A percentile compares a stretch with the other conserved stretches of the same genome.
Conservation (phyloP, 306 rosid genomes). For the Senna siamea region DNA sequence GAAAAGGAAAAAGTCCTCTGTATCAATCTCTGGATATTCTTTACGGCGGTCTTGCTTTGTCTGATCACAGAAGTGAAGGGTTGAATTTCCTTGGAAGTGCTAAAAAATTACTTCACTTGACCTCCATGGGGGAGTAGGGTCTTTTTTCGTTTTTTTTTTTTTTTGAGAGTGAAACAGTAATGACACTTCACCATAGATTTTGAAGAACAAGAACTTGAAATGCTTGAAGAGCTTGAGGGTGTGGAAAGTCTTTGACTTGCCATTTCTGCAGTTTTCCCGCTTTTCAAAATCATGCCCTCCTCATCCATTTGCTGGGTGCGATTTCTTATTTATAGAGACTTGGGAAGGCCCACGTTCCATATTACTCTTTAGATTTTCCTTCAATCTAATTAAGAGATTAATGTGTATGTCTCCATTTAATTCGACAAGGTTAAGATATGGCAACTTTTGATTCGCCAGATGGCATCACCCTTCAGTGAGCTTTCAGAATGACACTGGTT, state of each 20-base stretch:
- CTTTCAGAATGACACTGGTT: neutral
- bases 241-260: neutral
- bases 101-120: neutral
- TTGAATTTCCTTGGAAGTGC: neutral
- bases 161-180: neutral
- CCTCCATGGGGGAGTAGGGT: neutral
- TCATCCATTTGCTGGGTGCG: neutral
- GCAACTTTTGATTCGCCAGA: neutral
- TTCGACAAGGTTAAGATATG: neutral
- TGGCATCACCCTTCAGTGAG: neutral
- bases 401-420: neutral
- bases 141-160: too few relatives aligned
- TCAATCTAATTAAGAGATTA: neutral
- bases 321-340: neutral
- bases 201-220: neutral
- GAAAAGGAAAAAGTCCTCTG: neutral
- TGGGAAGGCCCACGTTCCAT: neutral
- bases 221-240: neutral
- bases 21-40: neutral
- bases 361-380: neutral
- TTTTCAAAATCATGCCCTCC: neutral
- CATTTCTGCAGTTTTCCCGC: neutral
- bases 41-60: neutral
- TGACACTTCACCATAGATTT: neutral
- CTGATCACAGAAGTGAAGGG: neutral